Evolutionary conservation across 164 flowering plant genomes (phyloP).

Genomic region (Chimonanthus salicifolius): DNA sequence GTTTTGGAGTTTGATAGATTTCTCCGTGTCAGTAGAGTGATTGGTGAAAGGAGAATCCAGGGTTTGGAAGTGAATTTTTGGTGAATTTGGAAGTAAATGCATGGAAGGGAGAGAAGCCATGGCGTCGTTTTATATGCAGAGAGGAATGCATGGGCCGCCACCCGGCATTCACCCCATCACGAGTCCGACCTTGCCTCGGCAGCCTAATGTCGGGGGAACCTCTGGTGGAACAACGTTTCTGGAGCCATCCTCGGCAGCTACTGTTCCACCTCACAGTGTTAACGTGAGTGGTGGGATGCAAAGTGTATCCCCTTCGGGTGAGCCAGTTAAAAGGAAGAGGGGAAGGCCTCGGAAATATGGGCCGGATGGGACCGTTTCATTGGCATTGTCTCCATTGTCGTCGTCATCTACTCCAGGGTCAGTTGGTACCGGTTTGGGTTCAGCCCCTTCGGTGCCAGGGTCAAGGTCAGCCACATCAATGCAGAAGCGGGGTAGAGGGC

Average conservation of each 20-base stretch:
- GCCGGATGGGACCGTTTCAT: slow-evolving; percentile 54
- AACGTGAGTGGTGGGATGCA: slow-evolving; percentile 34
- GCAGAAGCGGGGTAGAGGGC: slow-evolving; percentile 83
- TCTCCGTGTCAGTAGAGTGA: not conserved
- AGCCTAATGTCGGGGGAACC: slow-evolving; percentile 39
- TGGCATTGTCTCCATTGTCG: slow-evolving; percentile 51
- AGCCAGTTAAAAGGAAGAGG: slow-evolving; percentile 59
- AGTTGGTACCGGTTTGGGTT: not conserved
- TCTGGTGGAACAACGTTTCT: slow-evolving; percentile 41
- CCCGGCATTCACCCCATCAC: slow-evolving; percentile 38
- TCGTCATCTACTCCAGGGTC: slow-evolving; percentile 31
- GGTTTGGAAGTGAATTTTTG: not conserved
- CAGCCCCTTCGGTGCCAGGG: slow-evolving; percentile 22
- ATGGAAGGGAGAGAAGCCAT: slow-evolving; percentile 91
- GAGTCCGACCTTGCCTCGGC: slow-evolving; percentile 35
- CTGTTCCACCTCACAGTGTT: slow-evolving; percentile 42
- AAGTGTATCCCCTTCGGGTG: slow-evolving; percentile 31
- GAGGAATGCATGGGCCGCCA: slow-evolving; percentile 43
- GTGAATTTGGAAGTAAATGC: slow-evolving; percentile 42
- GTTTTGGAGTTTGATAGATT: not conserved
- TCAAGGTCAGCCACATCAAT: slow-evolving; percentile 17
- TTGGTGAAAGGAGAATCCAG: not conserved
- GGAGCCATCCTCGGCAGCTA: slow-evolving; percentile 37
- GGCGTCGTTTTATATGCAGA: slow-evolving; percentile 65
- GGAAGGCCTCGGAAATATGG: slow-evolving; percentile 94